phyloP scores from a whole-genome alignment of 2,329 filamentous ascomycete genomes.

The Aureobasidium sp. region DNA sequence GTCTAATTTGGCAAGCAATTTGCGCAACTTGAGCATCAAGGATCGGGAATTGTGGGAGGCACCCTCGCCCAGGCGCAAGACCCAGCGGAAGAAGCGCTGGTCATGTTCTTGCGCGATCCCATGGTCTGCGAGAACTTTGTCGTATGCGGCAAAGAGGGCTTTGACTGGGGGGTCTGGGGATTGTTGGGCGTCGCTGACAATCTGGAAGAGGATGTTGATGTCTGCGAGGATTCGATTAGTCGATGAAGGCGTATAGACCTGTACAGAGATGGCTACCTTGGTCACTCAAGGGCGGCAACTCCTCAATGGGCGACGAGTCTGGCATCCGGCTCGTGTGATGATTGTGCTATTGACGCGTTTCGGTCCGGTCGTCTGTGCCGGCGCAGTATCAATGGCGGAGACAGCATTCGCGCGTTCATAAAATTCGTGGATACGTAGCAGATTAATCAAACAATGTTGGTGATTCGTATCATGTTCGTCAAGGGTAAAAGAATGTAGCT shows the following conservation, averaged over 20 bases:
- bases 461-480: not conserved
- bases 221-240: conserved; percentile 45
- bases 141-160: conserved; percentile 75
- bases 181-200: conserved; percentile 65
- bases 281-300: conserved; percentile 35
- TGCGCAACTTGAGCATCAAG: conserved; percentile 63
- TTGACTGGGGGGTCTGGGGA: conserved; percentile 62
- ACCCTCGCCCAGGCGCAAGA: conserved; percentile 63
- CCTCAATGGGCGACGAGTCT: conserved; percentile 22
- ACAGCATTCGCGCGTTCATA: conserved; percentile 9
- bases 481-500: not conserved
- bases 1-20: conserved; percentile 60
- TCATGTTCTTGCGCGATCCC: conserved; percentile 67
- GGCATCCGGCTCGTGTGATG: conserved; percentile 32
- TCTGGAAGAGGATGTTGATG: conserved; percentile 69
- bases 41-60: conserved; percentile 38
- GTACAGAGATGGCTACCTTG: conserved; percentile 28
- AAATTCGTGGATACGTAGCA: not conserved
- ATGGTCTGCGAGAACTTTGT: conserved; percentile 63
- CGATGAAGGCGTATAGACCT: not conserved
- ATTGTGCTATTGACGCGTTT: conserved; percentile 30
- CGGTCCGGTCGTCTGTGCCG: conserved; percentile 17
- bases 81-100: conserved; percentile 66
- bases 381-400: not conserved
- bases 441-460: not conserved